A percentile compares a stretch with the other conserved stretches of the same genome.
These are phyloP conservation scores for Helminthosporium solani DNA, from an alignment of 2,329 filamentous ascomycete genomes.

Conservation along the genomic window DNA sequence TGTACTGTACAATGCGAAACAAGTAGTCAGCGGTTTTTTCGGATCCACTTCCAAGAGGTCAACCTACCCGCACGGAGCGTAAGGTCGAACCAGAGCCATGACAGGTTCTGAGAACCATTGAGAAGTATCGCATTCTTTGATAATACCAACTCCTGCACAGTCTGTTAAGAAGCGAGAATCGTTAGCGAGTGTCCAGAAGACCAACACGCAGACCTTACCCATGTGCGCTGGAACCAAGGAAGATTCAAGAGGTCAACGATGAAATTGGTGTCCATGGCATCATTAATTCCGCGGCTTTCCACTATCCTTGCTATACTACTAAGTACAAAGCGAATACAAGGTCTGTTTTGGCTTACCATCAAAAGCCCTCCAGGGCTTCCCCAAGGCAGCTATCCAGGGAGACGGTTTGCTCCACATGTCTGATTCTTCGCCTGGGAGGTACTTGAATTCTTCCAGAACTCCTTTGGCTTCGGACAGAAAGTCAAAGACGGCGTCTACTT, in stretches of 20 bases:
- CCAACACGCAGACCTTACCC: neutral
- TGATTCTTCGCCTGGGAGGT: neutral
- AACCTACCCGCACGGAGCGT: neutral
- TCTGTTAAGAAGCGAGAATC: neutral
- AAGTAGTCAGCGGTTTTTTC: neutral
- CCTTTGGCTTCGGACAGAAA: neutral
- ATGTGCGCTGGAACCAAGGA: constrained; percentile 8
- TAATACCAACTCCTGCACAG: constrained; percentile 8
- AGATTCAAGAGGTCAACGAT: constrained; percentile 4
- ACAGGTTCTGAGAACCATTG: neutral
- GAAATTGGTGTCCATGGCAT: constrained; percentile 4
- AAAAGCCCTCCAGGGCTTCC: neutral
- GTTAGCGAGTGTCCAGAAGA: neutral
- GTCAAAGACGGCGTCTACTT: constrained; percentile 1
- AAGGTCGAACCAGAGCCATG: constrained; percentile 1
- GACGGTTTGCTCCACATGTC: neutral
- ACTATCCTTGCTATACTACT: neutral
- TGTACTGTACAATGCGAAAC: neutral
- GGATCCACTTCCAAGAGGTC: too few relatives aligned
- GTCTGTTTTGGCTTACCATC: neutral
- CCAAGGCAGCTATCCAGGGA: neutral
- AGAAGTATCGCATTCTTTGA: constrained; percentile 1
- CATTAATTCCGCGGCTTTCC: neutral
- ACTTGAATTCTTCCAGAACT: neutral
- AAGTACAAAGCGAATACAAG: neutral